Evolutionary conservation across 805 yeast species (phyloP).

Genomic region (Starmerella vaccinii): DNA sequence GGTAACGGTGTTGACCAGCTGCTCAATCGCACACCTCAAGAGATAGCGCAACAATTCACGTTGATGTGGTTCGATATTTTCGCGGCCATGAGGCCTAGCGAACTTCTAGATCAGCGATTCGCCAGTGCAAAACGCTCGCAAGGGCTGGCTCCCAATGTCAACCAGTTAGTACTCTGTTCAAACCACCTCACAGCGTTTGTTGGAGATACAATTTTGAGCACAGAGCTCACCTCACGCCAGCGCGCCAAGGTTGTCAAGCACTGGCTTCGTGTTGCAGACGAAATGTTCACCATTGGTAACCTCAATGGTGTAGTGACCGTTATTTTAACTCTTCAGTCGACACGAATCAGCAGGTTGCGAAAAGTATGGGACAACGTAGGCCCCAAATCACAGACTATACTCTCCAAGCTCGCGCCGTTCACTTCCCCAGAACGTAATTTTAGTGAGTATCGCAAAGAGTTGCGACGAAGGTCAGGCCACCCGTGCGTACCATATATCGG

Average conservation of each 20-base stretch:
- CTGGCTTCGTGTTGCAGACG: slow-evolving; percentile 33
- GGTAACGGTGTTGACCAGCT: slow-evolving; percentile 8
- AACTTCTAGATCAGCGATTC: slow-evolving; percentile 32
- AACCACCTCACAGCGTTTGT: slow-evolving; percentile 33
- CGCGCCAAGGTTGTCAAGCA: slow-evolving; percentile 30
- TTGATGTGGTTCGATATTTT: slow-evolving; percentile 30
- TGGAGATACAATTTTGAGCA: slow-evolving; percentile 30
- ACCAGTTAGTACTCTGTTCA: slow-evolving; percentile 25
- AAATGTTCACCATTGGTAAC: slow-evolving; percentile 28
- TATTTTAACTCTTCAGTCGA: slow-evolving; percentile 30
- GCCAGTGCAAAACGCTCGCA: slow-evolving; percentile 26
- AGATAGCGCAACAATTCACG: slow-evolving; percentile 31
- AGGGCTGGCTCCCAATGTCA: slow-evolving; percentile 30
- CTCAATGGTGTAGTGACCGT: slow-evolving; percentile 31
- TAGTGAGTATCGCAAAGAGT: slow-evolving; percentile 27
- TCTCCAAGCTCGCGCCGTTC: slow-evolving; percentile 26
- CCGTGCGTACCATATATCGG: slow-evolving; percentile 33
- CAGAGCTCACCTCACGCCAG: slow-evolving; percentile 25
- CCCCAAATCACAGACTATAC: slow-evolving; percentile 23
- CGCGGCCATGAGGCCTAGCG: slow-evolving; percentile 26
- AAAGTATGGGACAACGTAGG: slow-evolving; percentile 30
- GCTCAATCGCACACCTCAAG: slow-evolving; percentile 14
- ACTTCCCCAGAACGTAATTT: slow-evolving; percentile 32
- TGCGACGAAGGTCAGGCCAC: slow-evolving; percentile 22
- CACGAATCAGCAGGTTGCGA: slow-evolving; percentile 30